Evolutionary conservation across 2,329 filamentous ascomycete species (phyloP), one percentile per base, ranked within the genome.

Genomic region (Rachicladosporium sp.): DNA sequence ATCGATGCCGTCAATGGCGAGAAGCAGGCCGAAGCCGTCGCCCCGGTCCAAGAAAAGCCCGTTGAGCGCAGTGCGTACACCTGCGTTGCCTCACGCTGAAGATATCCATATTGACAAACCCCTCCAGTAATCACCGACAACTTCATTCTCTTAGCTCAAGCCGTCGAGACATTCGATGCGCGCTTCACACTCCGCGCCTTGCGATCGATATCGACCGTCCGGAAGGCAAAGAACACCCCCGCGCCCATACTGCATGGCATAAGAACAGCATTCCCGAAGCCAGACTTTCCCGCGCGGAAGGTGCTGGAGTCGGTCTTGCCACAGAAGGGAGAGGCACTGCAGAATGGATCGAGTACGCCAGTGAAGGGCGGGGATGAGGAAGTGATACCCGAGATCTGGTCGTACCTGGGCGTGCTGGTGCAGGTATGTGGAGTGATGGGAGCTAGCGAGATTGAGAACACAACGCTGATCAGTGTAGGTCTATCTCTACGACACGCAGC

Each of bases 181-280:
- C 80, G 91, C 69, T 98, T 95, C 67, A 86, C 89, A 42, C 81
- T 98, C 48, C 78, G 91, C 58, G 91, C 91, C 46, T 76, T 98
- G 48, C 82, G 91, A 55, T 93, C 88, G 53, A 93, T 96, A 67
- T 94, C 91, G 31, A 88, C 87, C 40, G 80, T 96, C 61, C 86
- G 91, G 61, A 96, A 96, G 72, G 78, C 85, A 50, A 57, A 62
- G 53, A 52, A 56, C 43, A 56, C 58, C 42, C 42, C 50, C 30
- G 51, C 56, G 37, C 55, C 57, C 31, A 47, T 61, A 41, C 46
- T 50, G 8, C 37, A 46, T 13, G 58, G 48, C 43, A 55, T 58
- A 40, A 52, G 55, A 23, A 54, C 51, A 12, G 55, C 54, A 46
- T 58, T 57, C 36, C 55, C 55, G 10, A 55, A 54, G 32, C 33